Evolutionary conservation across 2,329 filamentous ascomycete genomes (phyloP), one percentile per base, ranked within the genome.

Genomic region (Colletotrichum cordylinicola): DNA sequence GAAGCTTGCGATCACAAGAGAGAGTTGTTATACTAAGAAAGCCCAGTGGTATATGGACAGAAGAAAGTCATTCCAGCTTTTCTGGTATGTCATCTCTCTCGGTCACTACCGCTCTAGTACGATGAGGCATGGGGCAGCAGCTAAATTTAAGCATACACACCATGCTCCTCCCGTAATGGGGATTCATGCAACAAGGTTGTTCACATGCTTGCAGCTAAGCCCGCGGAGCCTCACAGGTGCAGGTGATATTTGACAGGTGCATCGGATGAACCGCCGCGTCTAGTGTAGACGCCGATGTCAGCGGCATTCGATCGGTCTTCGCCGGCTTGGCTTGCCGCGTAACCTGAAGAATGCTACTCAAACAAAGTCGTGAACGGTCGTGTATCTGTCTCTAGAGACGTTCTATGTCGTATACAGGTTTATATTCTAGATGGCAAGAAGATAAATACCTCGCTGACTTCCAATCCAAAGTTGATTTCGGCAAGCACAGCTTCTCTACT

Each of bases 261-360:
- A 58, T 58, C 55, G 55, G 55, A 58, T 58, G 55, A 29, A 58
- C 55, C 55, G 27, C 55, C 55, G 24, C 55, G 55, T 58, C 55
- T 58, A 58, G 55, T 58, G 55, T 58, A 58, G 55, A 58, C 24
- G 55, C 55, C 55, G 24, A 58, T 58, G 0, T 18, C 55, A 58
- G 55, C 24, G 55, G 55, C 27, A 58, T 24, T 10, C 55, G 55
- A 58, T 58, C 55, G 55, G 55, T 58, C 55, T 58, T 29, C 55
- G 52, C 55, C 55, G 55, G 27, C 55, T 58, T 29, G 21, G 55
- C 55, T 58, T 58, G 24, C 55, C 24, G 55, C 55, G 55, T 58
- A 58, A 18, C 0, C 55, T 58, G 13, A 12, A 27, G 24, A 58
- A 58, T 58, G 55, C 16, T 21, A 29, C 31, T 58, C 18, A 21